Evolutionary conservation across 2,329 filamentous ascomycete genomes (phyloP), one percentile per base, ranked within the genome.

Genomic region (Pseudomassariella vexata): DNA sequence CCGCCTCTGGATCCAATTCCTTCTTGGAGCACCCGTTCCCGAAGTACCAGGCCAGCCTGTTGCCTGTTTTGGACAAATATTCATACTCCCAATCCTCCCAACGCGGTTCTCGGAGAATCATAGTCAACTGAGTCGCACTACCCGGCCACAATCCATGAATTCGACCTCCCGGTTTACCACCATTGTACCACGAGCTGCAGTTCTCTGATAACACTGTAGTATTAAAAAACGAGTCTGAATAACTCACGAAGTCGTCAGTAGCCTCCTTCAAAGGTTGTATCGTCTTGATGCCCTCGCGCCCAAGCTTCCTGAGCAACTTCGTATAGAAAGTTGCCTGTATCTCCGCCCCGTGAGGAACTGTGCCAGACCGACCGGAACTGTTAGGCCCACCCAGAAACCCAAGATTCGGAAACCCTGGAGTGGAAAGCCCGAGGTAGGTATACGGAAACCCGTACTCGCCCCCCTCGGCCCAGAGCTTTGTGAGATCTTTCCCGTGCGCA

Each of bases 141-240:
- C 81, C 81, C 0, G 82, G 82, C 73, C 81, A 87, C 6, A 83
- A 49, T 0, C 79, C 81, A 40, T 83, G 77, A 16, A 86, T 76
- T 4, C 79, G 61, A 0, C 66, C 70, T 0, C 79, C 80, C 0
- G 79, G 70, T 5, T 59, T 58, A 0, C 76, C 76, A 9, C 81
- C 76, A 38, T 86, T 86, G 37, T 82, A 82, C 82, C 82, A 86
- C 0, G 75, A 81, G 24, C 72, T 76, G 50, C 82, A 86, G 35
- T 74, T 71, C 32, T 80, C 75, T 0, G 67, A 65, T 35, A 80
- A 54, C 2, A 76, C 71, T 0, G 71, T 76, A 15, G 55, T 65
- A 0, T 57, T 52, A 44, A 76, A 76, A 48, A 75, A 77, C 1
- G 67, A 65, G 40, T 76, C 68, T 17, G 62, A 64, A 52, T 79